Evolutionary conservation across 179 eudicot genomes (phyloP), one percentile per base, ranked within the genome.

Genomic region (Beta macrorhiza): DNA sequence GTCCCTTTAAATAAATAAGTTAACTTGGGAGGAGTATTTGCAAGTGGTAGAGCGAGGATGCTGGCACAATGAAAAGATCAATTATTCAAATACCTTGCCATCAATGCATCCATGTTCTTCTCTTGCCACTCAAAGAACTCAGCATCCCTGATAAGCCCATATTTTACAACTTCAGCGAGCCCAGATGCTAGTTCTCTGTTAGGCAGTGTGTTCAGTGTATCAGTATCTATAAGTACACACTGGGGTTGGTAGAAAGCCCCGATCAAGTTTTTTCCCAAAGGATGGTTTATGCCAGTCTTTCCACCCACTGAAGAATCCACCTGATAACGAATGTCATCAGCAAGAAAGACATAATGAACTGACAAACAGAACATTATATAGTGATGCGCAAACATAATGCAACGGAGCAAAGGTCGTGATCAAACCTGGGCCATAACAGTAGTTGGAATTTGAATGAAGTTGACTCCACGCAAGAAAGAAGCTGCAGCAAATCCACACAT

Each of bases 401-500:
- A 81, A 56, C 1, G 14, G 20, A 22, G 62, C 3, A 67, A 84
- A 42, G 76, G 62, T 44, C 65, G 67, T 71, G 74, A 9, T 22
- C 81, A 79, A 51, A 94, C 99, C 97, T 97, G 99, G 29, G 99
- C 91, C 99, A 97, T 97, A 53, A 97, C 97, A 70, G 99, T 97
- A 1, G 99, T 97, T 19, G 99, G 99, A 76, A 97, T 94, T 83
- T 97, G 99, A 83, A 97, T 94, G 84, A 97, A 94, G 85, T 97
- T 97, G 47, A 97, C 97, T 79, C 99, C 99, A 55, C 98, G 92
- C 25, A 97, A 93, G 71, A 90, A 97, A 49, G 98, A 85, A 37
- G 99, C 97, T 67, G 99, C 98, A 49, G 99, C 99, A 91, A 80
- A 94, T 55, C 99, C 99, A 81, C 99, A 97, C 99, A 96, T 96